phyloP scores from a whole-genome alignment of 1,284 basidiomycete genomes.

The Boletus albobrunnescens region DNA sequence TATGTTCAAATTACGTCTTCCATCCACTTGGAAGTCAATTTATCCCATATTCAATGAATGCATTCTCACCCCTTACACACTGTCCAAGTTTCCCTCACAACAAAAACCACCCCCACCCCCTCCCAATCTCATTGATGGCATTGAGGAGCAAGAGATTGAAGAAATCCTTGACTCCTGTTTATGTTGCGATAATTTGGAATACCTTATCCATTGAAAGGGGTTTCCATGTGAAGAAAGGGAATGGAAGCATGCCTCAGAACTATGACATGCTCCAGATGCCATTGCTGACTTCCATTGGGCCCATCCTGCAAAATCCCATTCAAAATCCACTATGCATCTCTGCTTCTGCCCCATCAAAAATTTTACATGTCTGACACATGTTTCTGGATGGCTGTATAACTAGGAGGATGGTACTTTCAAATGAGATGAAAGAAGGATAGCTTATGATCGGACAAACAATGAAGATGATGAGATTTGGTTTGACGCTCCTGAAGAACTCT shows the following conservation, averaged over 20 bases:
- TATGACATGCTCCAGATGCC: background rate
- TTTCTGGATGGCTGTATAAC: background rate
- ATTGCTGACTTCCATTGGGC: background rate
- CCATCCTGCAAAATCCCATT: background rate
- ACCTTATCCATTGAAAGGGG: background rate
- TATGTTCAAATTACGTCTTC: slow-evolving; percentile 14
- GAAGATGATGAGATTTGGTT: too few relatives aligned
- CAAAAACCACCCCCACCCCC: background rate
- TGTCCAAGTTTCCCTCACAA: slow-evolving; percentile 6
- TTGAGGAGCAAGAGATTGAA: slow-evolving; percentile 3
- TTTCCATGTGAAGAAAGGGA: background rate
- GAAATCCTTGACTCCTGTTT: background rate
- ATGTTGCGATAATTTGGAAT: background rate
- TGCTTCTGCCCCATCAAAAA: slow-evolving; percentile 5
- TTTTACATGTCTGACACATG: background rate
- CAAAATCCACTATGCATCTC: background rate
- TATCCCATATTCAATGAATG: slow-evolving; percentile 18
- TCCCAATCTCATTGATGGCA: background rate
- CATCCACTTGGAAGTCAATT: slow-evolving; percentile 5
- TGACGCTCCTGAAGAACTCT: too few relatives aligned
- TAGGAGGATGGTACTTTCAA: background rate
- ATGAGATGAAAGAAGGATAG: background rate
- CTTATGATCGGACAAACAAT: too few relatives aligned
- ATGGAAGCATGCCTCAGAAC: background rate
- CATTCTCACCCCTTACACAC: background rate